A percentile compares a stretch with the other conserved stretches of the same genome.
Evolutionary conservation across 495 filamentous ascomycete species (phyloP).

Genomic region (Tuber magnatum): DNA sequence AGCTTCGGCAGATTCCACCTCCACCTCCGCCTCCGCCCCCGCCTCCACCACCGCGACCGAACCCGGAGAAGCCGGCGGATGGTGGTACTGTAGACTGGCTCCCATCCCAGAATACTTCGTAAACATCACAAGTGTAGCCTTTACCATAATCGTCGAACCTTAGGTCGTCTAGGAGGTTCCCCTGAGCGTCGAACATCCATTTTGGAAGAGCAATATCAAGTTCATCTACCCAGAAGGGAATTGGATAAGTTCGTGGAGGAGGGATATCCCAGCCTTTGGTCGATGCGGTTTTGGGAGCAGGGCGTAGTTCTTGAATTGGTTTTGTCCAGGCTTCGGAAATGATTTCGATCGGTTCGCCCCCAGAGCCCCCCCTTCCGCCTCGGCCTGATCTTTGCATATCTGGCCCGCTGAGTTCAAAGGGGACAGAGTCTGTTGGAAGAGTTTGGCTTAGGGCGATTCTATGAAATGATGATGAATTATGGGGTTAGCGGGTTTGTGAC

Average conservation of each 20-base stretch:
- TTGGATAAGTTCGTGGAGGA: slow-evolving; percentile 10
- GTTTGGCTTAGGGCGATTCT: not conserved
- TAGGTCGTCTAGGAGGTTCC: slow-evolving; percentile 27
- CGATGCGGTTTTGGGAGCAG: not conserved
- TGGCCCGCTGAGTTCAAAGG: not conserved
- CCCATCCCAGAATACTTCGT: slow-evolving; percentile 29
- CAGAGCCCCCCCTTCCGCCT: not conserved
- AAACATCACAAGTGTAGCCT: slow-evolving; percentile 14
- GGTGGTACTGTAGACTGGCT: not conserved
- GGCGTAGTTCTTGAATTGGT: slow-evolving; percentile 1
- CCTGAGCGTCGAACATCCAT: slow-evolving; percentile 33
- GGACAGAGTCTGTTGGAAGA: not conserved
- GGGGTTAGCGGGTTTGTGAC: not conserved
- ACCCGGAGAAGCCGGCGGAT: slow-evolving; percentile 3
- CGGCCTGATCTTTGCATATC: slow-evolving; percentile 1
- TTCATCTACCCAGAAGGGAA: slow-evolving; percentile 27
- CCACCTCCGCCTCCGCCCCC: slow-evolving; percentile 3
- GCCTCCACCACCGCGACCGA: slow-evolving; percentile 10
- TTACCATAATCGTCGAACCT: slow-evolving; percentile 24
- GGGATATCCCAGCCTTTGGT: slow-evolving; percentile 9
- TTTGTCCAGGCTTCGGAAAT: slow-evolving; percentile 12
- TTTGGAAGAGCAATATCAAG: slow-evolving; percentile 8
- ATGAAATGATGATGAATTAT: not conserved
- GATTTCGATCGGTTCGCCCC: not conserved
- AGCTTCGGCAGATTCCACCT: slow-evolving; percentile 14